Percentiles rank a stretch among this genome's conserved stretches.
These are phyloP conservation scores for Spiraea crenata DNA, from an alignment of 331 rosid genomes.

Conservation along the genomic window DNA sequence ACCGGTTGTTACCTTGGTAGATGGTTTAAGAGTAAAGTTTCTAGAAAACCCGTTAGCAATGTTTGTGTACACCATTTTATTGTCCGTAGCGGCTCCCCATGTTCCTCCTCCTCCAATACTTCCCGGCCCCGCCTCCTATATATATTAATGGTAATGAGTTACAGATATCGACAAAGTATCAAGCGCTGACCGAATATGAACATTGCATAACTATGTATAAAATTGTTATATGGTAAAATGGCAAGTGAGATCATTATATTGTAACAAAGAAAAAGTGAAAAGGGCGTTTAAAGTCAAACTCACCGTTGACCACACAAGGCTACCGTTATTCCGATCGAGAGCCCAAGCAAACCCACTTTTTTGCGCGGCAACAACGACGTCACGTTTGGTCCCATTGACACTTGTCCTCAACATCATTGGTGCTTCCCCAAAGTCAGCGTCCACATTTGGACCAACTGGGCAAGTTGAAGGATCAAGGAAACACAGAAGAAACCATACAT, in stretches of 20 bases:
- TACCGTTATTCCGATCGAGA: conserved; percentile 48
- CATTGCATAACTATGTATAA: too few relatives aligned
- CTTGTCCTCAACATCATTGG: conserved; percentile 29
- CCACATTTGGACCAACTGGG: conserved; percentile 36
- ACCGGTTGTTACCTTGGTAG: conserved; percentile 23
- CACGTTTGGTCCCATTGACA: conserved; percentile 15
- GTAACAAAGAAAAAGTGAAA: too few relatives aligned
- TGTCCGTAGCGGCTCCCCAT: conserved; percentile 51
- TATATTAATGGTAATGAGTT: neutral
- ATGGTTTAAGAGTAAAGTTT: conserved; percentile 46
- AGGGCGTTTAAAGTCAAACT: neutral
- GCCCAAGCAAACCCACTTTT: conserved; percentile 72
- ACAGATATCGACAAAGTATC: too few relatives aligned
- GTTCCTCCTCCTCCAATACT: conserved; percentile 34
- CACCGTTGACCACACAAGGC: conserved; percentile 40
- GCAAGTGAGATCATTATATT: too few relatives aligned
- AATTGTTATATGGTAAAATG: too few relatives aligned
- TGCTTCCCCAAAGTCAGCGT: conserved; percentile 40
- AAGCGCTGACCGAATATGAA: too few relatives aligned
- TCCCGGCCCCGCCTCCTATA: conserved; percentile 48
- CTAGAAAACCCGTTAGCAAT: conserved; percentile 29
- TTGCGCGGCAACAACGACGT: conserved; percentile 33
- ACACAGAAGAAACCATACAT: conserved; percentile 33
- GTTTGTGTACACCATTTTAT: conserved; percentile 35
- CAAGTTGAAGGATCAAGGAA: conserved; percentile 23